Evolutionary conservation across 2,329 filamentous ascomycete species (phyloP).

Genomic region (Colletotrichum viniferum): DNA sequence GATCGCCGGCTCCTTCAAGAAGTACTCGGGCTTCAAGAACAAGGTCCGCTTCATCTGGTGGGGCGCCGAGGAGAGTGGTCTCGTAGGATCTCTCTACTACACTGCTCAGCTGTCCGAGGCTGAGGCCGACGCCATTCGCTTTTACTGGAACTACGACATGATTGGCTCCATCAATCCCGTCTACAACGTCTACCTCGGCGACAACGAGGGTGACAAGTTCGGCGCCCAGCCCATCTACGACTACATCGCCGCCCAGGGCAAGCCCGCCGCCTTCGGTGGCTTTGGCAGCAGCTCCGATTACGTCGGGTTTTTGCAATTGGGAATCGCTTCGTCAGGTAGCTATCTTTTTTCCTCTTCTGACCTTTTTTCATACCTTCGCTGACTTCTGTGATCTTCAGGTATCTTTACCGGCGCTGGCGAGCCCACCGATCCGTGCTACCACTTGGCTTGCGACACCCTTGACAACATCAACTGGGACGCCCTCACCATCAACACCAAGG

Average conservation of each 20-base stretch:
- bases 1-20: constrained; percentile 39
- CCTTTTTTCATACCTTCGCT: constrained; percentile 32
- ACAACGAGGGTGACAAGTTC: constrained; percentile 37
- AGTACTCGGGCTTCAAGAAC: constrained; percentile 43
- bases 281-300: constrained; percentile 37
- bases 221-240: constrained; percentile 38
- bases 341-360: too few relatives aligned
- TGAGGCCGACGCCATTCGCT: constrained; percentile 59
- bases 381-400: constrained; percentile 16
- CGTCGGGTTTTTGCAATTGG: constrained; percentile 38
- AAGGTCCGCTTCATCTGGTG: constrained; percentile 49
- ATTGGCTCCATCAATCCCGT: constrained; percentile 52
- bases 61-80: constrained; percentile 48
- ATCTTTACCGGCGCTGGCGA: constrained; percentile 44
- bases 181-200: constrained; percentile 44
- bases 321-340: too few relatives aligned
- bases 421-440: constrained; percentile 40
- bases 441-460: constrained; percentile 43
- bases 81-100: constrained; percentile 48
- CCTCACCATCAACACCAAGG: constrained; percentile 41
- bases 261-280: constrained; percentile 32
- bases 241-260: constrained; percentile 39
- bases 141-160: constrained; percentile 78
- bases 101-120: constrained; percentile 36
- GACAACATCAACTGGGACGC: constrained; percentile 46